Evolutionary conservation across 2,329 filamentous ascomycete genomes (phyloP).

Genomic region (Malbranchea cinnamomea): DNA sequence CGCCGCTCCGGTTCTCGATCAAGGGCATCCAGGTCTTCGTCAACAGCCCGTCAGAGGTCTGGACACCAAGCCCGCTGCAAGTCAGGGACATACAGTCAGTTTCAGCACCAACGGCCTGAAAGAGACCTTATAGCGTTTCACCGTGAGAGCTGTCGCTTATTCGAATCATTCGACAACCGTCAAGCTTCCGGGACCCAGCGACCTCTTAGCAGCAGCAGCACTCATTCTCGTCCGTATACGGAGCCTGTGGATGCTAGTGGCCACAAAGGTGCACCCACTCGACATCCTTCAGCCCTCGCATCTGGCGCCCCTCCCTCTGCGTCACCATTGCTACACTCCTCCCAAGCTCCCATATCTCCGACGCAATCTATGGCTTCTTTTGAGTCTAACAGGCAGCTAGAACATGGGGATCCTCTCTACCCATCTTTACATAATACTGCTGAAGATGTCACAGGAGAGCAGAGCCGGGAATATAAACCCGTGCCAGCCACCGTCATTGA

Average conservation of each 20-base stretch:
- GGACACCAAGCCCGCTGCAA: constrained; percentile 18
- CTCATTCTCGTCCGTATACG: background rate
- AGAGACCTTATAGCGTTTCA: constrained; percentile 25
- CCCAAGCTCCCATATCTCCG: constrained; percentile 52
- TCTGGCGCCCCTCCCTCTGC: constrained; percentile 49
- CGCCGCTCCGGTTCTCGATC: constrained; percentile 22
- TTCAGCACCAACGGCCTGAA: constrained; percentile 14
- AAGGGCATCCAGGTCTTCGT: constrained; percentile 14
- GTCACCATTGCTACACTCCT: constrained; percentile 86
- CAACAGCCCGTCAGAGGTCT: constrained; percentile 14
- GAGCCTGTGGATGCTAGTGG: background rate
- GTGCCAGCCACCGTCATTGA: constrained; percentile 28
- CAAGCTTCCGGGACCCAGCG: background rate
- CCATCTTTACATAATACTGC: no score
- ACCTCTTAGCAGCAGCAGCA: constrained; percentile 4
- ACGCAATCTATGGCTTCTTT: no score
- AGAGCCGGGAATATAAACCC: constrained; percentile 11
- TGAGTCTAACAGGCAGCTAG: no score
- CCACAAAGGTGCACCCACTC: background rate
- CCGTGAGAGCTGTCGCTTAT: constrained; percentile 27
- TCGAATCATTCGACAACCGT: constrained; percentile 15
- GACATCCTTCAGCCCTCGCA: background rate
- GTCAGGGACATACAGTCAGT: constrained; percentile 17
- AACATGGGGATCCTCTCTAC: no score
- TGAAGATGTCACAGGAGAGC: no score